phyloP scores from a whole-genome alignment of 768 basidiomycete species.

The Amanita polypyramis region DNA sequence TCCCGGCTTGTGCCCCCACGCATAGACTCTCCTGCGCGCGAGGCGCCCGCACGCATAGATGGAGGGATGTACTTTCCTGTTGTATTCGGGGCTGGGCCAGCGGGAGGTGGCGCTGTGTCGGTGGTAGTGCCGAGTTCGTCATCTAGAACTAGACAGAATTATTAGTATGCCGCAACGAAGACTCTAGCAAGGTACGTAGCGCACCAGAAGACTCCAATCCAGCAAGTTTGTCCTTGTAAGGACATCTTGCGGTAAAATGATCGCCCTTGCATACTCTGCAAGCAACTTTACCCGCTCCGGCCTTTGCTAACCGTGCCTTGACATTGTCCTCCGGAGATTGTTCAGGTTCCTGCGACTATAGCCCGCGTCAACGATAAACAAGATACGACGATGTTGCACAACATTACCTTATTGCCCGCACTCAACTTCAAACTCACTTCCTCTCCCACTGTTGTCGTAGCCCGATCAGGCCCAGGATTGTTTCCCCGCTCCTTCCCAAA shows the following conservation, averaged over 20 bases:
- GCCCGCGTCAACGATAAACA: background rate
- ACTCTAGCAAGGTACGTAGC: constrained; percentile 8
- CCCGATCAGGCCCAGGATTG: constrained; percentile 80
- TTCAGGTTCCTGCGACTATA: constrained; percentile 45
- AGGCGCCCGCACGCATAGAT: constrained; percentile 70
- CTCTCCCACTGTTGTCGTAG: constrained; percentile 87
- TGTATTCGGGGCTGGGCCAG: constrained; percentile 22
- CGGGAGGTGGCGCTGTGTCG: constrained; percentile 26
- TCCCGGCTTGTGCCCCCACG: constrained; percentile 56
- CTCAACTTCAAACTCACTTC: constrained; percentile 35
- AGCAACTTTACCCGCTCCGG: constrained; percentile 78
- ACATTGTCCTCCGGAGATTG: constrained; percentile 51
- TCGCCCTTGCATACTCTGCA: constrained; percentile 95
- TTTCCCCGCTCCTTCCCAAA: constrained; percentile 89
- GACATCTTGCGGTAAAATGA: constrained; percentile 98
- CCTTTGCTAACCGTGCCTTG: constrained; percentile 57
- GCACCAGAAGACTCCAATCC: constrained; percentile 55
- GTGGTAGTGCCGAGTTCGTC: constrained; percentile 27
- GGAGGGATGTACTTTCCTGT: constrained; percentile 90
- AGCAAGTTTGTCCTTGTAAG: constrained; percentile 89
- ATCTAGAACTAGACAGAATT: constrained; percentile 21
- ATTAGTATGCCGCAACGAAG: background rate
- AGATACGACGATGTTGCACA: background rate
- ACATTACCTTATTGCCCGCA: constrained; percentile 51
- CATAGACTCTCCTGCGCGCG: constrained; percentile 74